These are phyloP conservation scores for Paracoccidioides lutzii DNA, from an alignment of 2,329 filamentous ascomycete genomes.

Conservation along the genomic window DNA sequence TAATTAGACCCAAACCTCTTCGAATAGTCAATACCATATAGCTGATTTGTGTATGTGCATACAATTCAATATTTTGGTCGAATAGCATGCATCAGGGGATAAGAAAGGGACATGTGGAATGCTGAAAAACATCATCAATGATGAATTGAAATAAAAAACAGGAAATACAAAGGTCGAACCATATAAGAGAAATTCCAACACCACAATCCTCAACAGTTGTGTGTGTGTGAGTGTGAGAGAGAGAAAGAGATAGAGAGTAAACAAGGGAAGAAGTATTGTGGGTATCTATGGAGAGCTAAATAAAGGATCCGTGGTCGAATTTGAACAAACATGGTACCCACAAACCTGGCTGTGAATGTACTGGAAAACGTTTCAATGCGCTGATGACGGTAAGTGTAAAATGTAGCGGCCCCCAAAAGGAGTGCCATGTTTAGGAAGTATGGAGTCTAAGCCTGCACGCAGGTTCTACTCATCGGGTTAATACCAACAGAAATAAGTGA, in stretches of 20 bases:
- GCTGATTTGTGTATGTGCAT: not conserved
- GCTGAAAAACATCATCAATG: not conserved
- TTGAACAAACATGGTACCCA: not conserved
- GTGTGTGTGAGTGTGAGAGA: not conserved
- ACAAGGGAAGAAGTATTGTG: not conserved
- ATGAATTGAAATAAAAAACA: not conserved
- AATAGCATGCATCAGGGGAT: not conserved
- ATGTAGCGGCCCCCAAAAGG: no score
- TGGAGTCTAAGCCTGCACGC: no score
- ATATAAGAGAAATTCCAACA: not conserved
- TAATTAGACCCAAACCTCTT: not conserved
- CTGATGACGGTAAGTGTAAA: not conserved
- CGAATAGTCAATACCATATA: not conserved
- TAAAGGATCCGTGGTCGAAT: not conserved
- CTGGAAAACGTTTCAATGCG: not conserved
- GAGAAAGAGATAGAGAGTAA: not conserved
- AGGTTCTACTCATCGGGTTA: not conserved
- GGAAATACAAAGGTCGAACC: not conserved
- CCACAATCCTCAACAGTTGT: not conserved
- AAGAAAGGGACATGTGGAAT: not conserved
- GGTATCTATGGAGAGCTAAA: constrained; percentile 1
- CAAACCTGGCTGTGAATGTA: not conserved
- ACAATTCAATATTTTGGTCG: not conserved
- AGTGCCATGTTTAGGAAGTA: no score
- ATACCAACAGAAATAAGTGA: not conserved